phyloP scores from a whole-genome alignment of 306 rosid genomes.

The Senna siamea region DNA sequence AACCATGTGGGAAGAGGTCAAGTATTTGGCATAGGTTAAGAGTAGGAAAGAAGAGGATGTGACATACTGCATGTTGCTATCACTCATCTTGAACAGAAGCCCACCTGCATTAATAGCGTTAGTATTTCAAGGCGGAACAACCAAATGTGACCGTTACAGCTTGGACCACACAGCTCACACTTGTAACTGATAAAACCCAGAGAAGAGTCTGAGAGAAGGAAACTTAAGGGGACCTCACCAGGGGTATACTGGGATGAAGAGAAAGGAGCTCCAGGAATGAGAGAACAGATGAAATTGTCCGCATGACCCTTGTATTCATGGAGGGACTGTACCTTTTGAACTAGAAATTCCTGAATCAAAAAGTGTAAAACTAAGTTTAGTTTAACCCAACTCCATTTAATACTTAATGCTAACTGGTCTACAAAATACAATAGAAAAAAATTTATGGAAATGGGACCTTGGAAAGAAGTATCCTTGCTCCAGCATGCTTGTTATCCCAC shows the following conservation, averaged over 20 bases:
- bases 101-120: constrained; percentile 58
- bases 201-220: too few species aligned
- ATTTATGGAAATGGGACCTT: constrained; percentile 53
- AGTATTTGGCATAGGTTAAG: constrained; percentile 81
- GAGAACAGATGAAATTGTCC: constrained; percentile 85
- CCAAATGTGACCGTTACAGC: constrained; percentile 46
- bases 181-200: too few species aligned
- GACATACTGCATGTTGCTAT: constrained; percentile 91
- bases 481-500: constrained; percentile 97
- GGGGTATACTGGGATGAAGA: constrained; percentile 81
- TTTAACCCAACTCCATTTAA: not conserved
- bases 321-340: constrained; percentile 65
- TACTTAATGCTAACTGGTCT: too few species aligned
- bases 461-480: constrained; percentile 91
- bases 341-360: constrained; percentile 74
- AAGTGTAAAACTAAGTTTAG: not conserved
- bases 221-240: constrained; percentile 52
- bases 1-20: constrained; percentile 63
- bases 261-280: constrained; percentile 72
- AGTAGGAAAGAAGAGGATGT: constrained; percentile 89
- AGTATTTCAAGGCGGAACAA: not conserved
- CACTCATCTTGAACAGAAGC: constrained; percentile 83
- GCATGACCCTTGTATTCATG: constrained; percentile 95
- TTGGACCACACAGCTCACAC: too few species aligned
- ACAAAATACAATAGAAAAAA: not conserved